Evolutionary conservation across 2,329 filamentous ascomycete genomes (phyloP).

Genomic region (Teratosphaeria epicoccoides): DNA sequence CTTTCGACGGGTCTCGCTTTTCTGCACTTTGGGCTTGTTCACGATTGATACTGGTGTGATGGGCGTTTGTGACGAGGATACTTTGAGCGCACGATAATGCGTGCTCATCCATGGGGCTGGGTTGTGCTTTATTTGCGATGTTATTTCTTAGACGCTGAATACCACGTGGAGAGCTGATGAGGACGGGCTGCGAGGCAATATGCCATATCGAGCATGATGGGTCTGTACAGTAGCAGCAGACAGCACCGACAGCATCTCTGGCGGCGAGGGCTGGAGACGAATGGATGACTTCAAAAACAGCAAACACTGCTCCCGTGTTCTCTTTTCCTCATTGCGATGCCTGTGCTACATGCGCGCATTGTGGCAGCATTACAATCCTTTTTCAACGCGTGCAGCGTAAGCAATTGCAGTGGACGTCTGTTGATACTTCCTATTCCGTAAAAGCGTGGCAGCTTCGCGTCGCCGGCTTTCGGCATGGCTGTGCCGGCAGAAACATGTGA

Average conservation of each 20-base stretch:
- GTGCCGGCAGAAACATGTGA: no score
- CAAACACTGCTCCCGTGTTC: background rate
- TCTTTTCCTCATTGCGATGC: background rate
- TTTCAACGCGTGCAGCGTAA: background rate
- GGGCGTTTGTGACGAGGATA: slow-evolving; percentile 42
- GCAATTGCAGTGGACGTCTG: background rate
- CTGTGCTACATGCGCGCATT: background rate
- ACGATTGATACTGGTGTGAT: slow-evolving; percentile 16
- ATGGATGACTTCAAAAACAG: slow-evolving; percentile 21
- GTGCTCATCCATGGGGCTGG: slow-evolving; percentile 21
- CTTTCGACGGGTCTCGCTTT: slow-evolving; percentile 24
- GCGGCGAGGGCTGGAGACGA: slow-evolving; percentile 19
- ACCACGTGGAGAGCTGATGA: slow-evolving; percentile 17
- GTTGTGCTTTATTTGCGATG: slow-evolving; percentile 27
- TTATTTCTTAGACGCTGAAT: slow-evolving; percentile 20
- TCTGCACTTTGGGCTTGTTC: slow-evolving; percentile 32
- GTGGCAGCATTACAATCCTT: background rate
- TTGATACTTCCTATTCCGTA: slow-evolving; percentile 1
- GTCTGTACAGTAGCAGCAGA: slow-evolving; percentile 27
- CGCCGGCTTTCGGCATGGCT: background rate
- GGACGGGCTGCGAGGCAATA: slow-evolving; percentile 13
- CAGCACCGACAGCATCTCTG: slow-evolving; percentile 16
- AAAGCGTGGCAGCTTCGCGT: slow-evolving; percentile 6
- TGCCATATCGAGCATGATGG: slow-evolving; percentile 12
- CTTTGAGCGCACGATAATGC: slow-evolving; percentile 37